Evolutionary conservation across 352 stramenopile genomes (phyloP).

Genomic region (Pythium sp.): DNA sequence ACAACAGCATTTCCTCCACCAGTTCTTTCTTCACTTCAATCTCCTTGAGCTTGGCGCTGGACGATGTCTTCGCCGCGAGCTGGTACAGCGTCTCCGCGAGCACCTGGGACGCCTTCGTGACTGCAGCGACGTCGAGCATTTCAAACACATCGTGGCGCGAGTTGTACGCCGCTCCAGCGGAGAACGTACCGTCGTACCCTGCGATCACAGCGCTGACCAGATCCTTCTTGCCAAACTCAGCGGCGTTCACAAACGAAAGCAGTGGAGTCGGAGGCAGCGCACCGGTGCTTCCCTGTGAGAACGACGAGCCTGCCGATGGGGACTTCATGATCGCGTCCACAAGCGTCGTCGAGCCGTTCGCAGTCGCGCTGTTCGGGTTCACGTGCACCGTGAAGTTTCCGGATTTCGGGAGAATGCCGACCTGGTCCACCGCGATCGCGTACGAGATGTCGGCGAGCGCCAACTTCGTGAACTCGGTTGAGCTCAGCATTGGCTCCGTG

Average conservation of each 20-base stretch:
- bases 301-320: constrained; percentile 39
- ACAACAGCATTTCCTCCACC: constrained; percentile 54
- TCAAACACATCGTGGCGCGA: constrained; percentile 64
- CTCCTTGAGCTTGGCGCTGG: constrained; percentile 30
- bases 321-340: constrained; percentile 45
- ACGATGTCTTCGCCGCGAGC: constrained; percentile 50
- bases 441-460: constrained; percentile 56
- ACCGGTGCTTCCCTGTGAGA: constrained; percentile 30
- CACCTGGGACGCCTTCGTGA: constrained; percentile 64
- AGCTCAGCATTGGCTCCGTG: constrained; percentile 66
- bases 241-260: constrained; percentile 71
- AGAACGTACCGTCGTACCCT: constrained; percentile 63
- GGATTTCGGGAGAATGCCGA: constrained; percentile 46
- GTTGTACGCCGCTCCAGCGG: constrained; percentile 46
- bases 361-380: constrained; percentile 43
- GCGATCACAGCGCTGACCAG: constrained; percentile 65
- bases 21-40: constrained; percentile 58
- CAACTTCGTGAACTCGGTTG: constrained; percentile 56
- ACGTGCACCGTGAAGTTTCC: constrained; percentile 70
- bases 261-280: constrained; percentile 64
- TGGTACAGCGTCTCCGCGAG: constrained; percentile 70
- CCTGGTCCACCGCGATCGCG: constrained; percentile 78
- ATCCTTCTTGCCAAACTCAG: constrained; percentile 57
- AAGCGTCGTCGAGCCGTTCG: constrained; percentile 37
- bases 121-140: constrained; percentile 42